These are phyloP conservation scores for Teunomyces pallodes DNA, from an alignment of 805 yeast genomes.

Conservation along the genomic window DNA sequence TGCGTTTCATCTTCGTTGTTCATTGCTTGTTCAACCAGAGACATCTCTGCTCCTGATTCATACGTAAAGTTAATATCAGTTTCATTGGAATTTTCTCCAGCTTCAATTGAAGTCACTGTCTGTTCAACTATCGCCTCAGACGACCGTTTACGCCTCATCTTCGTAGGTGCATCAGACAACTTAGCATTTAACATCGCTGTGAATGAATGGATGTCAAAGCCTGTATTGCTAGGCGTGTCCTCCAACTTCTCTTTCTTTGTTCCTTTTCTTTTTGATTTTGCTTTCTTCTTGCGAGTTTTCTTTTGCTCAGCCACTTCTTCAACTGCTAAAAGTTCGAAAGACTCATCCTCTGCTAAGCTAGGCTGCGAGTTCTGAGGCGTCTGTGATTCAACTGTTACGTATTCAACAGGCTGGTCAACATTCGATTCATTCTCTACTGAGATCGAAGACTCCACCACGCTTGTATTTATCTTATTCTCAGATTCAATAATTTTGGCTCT, in stretches of 20 bases:
- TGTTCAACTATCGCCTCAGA: not conserved
- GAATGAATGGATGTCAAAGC: constrained; percentile 26
- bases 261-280: not conserved
- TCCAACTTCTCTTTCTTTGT: constrained; percentile 2
- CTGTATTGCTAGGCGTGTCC: not conserved
- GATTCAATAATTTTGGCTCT: not conserved
- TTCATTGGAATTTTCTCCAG: not conserved
- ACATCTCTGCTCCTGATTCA: not conserved
- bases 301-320: constrained; percentile 1
- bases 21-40: constrained; percentile 1
- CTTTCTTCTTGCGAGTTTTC: constrained; percentile 1
- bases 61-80: not conserved
- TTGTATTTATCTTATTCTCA: not conserved
- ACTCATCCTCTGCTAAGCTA: not conserved
- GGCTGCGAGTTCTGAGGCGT: not conserved
- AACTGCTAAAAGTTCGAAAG: not conserved
- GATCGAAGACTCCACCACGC: not conserved
- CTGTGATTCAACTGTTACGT: not conserved
- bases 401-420: not conserved
- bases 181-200: constrained; percentile 25
- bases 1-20: constrained; percentile 5
- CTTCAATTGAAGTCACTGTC: not conserved
- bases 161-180: constrained; percentile 9
- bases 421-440: not conserved
- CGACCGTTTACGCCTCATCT: not conserved